Evolutionary conservation across 805 yeast species (phyloP).

Genomic region (Candida pini): DNA sequence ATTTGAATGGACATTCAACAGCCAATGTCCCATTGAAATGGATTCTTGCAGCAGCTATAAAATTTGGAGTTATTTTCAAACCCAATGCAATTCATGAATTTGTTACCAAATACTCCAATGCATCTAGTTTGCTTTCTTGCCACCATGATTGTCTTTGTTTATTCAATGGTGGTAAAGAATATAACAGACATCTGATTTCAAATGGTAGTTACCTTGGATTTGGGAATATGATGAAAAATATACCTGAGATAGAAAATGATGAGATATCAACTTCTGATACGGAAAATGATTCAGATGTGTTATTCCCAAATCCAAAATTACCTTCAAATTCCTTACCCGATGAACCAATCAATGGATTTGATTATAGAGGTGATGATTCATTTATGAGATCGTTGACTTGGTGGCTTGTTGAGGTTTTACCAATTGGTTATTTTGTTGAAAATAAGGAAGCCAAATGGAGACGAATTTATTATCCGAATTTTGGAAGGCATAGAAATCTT

Average conservation of each 20-base stretch:
- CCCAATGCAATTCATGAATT: conserved; percentile 35
- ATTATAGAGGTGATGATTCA: conserved; percentile 34
- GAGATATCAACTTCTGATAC: neutral
- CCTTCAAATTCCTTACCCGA: conserved; percentile 17
- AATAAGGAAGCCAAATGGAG: conserved; percentile 45
- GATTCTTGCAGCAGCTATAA: conserved; percentile 52
- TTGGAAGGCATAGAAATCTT: conserved; percentile 47
- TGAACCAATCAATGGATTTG: conserved; percentile 24
- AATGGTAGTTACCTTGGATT: no score
- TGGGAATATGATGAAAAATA: neutral
- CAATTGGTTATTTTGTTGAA: conserved; percentile 48
- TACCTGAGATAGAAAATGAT: neutral
- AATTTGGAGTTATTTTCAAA: conserved; percentile 44
- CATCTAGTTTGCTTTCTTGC: conserved; percentile 40
- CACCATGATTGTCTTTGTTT: conserved; percentile 46
- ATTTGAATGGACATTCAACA: conserved; percentile 36
- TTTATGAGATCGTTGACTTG: conserved; percentile 33
- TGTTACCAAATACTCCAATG: conserved; percentile 32
- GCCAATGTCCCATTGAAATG: conserved; percentile 54
- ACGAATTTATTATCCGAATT: conserved; percentile 45
- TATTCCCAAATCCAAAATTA: conserved; percentile 11
- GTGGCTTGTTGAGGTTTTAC: conserved; percentile 63
- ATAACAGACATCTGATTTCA: neutral
- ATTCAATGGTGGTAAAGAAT: conserved; percentile 5
- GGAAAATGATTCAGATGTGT: conserved; percentile 3